Base-by-base conservation (phyloP, 1,284 basidiomycete species). In the Athelia psychrophila region DNA sequence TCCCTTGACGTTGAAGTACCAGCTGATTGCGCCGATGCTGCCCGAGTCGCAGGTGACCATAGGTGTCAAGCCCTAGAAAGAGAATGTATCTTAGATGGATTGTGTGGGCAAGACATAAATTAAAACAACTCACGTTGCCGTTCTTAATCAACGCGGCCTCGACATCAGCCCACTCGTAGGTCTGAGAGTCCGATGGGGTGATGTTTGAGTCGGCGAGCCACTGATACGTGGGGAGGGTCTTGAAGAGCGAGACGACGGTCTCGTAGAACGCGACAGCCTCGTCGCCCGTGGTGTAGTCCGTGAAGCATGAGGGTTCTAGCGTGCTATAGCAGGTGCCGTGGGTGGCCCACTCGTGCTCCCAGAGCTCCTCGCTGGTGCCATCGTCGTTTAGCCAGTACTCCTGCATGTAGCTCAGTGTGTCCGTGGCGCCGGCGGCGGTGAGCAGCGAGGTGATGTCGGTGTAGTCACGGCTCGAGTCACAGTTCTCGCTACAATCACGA, bases 191-290 rank as follows among this genome's bases (percentile, higher is more conserved):
- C 20, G 66, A 66, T 13, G 75, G 74, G 5, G 64, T 61, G 50
- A 77, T 76, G 18, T 71, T 72, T 18, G 64, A 67, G 16, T 59
- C 62, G 6, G 65, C 60, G 40, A 77, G 65, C 61, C 63, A 73
- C 13, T 69, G 54, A 59, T 67, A 74, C 2, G 74, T 70, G 3
- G 70, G 67, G 20, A 75, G 65, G 12, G 59, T 59, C 64, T 67
- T 60, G 62, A 64, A 69, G 5, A 64, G 52, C 8, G 55, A 55
- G 48, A 69, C 62, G 10, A 64, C 59, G n/a, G 60, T 63, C 33
- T 67, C 56, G 55, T 72, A 73, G 60, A 67, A 72, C 50, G 62
- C 63, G 27, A 68, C 62, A n/a, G 68, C 60, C 45, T 63, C 62
- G 13, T 57, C 53, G n/a, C 61, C 61, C 18, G 42, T 63, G 30